Conservation (phyloP, 371 early-diverging fungal genomes). For the Mortierella sp. region DNA sequence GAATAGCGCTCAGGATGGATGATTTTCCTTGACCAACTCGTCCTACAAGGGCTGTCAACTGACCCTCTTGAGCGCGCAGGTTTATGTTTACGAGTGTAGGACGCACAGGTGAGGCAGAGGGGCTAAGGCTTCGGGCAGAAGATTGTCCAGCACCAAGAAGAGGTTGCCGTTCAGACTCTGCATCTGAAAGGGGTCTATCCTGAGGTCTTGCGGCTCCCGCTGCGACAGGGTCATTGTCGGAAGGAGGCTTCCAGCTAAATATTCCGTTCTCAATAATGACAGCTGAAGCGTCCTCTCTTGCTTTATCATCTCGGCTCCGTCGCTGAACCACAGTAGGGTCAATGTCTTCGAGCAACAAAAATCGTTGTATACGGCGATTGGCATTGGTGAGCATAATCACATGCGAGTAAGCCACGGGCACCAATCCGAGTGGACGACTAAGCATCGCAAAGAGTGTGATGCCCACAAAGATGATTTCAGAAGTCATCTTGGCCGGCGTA, state of each 20-base stretch:
- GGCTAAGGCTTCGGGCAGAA: background rate
- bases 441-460: conserved; percentile 92
- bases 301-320: background rate
- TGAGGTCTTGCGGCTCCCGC: conserved; percentile 27
- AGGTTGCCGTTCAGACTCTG: conserved; percentile 24
- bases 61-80: conserved; percentile 56
- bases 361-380: conserved; percentile 76
- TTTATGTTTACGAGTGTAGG: conserved; percentile 50
- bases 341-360: conserved; percentile 81
- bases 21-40: conserved; percentile 76
- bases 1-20: conserved; percentile 65
- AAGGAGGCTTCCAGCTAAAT: conserved; percentile 62
- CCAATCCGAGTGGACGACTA: conserved; percentile 84
- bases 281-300: conserved; percentile 15
- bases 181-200: background rate
- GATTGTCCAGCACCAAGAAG: conserved; percentile 1
- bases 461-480: conserved; percentile 88
- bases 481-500: conserved; percentile 68
- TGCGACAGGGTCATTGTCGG: too few relatives aligned
- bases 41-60: conserved; percentile 69
- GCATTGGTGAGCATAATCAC: conserved; percentile 84
- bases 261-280: conserved; percentile 56
- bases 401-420: conserved; percentile 71
- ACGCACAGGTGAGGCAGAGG: conserved; percentile 2
- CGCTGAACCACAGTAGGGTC: conserved; percentile 68